Conservation (phyloP, 257 asterid genomes). For the Gynochthodes officinalis region DNA sequence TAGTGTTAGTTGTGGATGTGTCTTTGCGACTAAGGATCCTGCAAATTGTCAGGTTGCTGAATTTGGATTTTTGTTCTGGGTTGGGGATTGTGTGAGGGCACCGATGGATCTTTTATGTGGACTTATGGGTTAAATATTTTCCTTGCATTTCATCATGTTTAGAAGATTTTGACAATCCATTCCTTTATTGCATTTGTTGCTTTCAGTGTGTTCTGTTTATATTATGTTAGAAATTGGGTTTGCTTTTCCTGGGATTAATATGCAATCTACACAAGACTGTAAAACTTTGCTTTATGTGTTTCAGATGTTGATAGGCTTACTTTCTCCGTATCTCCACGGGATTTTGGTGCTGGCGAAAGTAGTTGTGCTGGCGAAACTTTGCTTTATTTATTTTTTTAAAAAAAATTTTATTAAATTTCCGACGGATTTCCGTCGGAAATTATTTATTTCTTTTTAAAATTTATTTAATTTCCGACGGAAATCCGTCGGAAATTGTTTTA, state of each 20-base stretch:
- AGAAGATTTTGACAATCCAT: background rate
- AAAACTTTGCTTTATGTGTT: slow-evolving; percentile 18
- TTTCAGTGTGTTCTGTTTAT: too few relatives aligned
- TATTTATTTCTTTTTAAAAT: too few relatives aligned
- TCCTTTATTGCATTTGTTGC: background rate
- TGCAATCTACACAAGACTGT: slow-evolving; percentile 6
- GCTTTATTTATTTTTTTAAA: too few relatives aligned
- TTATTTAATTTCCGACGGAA: too few relatives aligned
- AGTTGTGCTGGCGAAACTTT: slow-evolving; percentile 96
- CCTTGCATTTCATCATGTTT: background rate
- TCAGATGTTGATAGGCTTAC: slow-evolving; percentile 57
- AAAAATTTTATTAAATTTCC: too few relatives aligned
- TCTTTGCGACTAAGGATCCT: background rate
- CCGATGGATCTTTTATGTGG: too few relatives aligned
- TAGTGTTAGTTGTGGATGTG: background rate
- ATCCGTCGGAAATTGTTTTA: too few relatives aligned
- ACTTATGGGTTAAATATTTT: background rate
- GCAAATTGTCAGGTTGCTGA: slow-evolving; percentile 80
- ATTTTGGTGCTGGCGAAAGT: slow-evolving; percentile 88
- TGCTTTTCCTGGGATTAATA: background rate
- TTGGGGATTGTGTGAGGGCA: slow-evolving; percentile 3
- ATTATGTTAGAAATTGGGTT: too few relatives aligned
- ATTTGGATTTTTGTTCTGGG: slow-evolving; percentile 56
- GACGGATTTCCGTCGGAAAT: too few relatives aligned
- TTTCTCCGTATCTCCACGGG: slow-evolving; percentile 75